Evolutionary conservation across 2,329 filamentous ascomycete genomes (phyloP).

Genomic region (Fusarium aywerte): DNA sequence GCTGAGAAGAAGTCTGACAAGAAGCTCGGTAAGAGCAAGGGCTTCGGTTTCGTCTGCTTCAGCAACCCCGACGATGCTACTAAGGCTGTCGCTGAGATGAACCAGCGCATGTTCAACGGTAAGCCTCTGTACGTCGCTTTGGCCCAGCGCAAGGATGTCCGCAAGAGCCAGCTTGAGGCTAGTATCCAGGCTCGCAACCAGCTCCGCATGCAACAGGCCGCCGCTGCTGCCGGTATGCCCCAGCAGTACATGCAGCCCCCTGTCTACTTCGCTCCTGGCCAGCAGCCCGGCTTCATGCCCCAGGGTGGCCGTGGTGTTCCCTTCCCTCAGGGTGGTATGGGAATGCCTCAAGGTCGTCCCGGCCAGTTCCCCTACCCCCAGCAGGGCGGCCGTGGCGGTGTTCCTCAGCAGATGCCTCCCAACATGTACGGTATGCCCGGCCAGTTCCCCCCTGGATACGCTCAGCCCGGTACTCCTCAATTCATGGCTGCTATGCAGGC

Average conservation of each 20-base stretch:
- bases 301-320: slow-evolving; percentile 73
- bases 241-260: slow-evolving; percentile 88
- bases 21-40: slow-evolving; percentile 97
- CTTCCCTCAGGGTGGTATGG: slow-evolving; percentile 72
- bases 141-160: slow-evolving; percentile 99
- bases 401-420: slow-evolving; percentile 87
- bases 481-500: slow-evolving; percentile 85
- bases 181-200: slow-evolving; percentile 99
- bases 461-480: slow-evolving; percentile 81
- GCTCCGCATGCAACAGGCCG: slow-evolving; percentile 96
- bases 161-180: slow-evolving; percentile 98
- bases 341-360: slow-evolving; percentile 82
- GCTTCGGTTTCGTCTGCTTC: slow-evolving; percentile 99
- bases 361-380: slow-evolving; percentile 90
- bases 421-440: slow-evolving; percentile 85
- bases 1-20: slow-evolving; percentile 67
- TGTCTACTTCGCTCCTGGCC: slow-evolving; percentile 90
- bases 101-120: slow-evolving; percentile 97
- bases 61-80: slow-evolving; percentile 99
- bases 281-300: slow-evolving; percentile 77
- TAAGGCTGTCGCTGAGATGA: slow-evolving; percentile 99
- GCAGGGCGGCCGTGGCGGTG: slow-evolving; percentile 87
- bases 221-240: slow-evolving; percentile 88
- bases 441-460: slow-evolving; percentile 84
- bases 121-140: slow-evolving; percentile 98